Conservation (phyloP, 169 alveolate genomes). For the Plasmodium relictum region DNA sequence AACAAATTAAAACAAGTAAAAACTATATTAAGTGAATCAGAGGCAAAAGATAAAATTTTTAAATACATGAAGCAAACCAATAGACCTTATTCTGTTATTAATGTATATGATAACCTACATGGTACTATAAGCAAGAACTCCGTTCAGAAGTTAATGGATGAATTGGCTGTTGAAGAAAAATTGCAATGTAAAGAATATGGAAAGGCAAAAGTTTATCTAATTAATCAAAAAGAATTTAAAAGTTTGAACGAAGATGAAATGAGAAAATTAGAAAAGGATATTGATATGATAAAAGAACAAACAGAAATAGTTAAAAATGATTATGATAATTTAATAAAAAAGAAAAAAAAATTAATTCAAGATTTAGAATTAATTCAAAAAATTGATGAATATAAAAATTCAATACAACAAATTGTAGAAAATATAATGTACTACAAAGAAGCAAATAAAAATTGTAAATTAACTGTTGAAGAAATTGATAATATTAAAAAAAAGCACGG, state of each 20-base stretch:
- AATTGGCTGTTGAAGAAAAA: constrained; percentile 80
- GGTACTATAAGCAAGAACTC: constrained; percentile 81
- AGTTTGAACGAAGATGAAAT: constrained; percentile 45
- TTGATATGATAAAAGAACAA: constrained; percentile 33
- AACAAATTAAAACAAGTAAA: constrained; percentile 33
- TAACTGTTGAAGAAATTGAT: constrained; percentile 60
- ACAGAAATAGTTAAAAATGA: constrained; percentile 46
- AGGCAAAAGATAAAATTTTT: constrained; percentile 82
- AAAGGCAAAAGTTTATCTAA: constrained; percentile 86
- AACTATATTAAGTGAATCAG: constrained; percentile 34
- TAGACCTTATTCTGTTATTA: constrained; percentile 87
- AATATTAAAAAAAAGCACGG: constrained; percentile 63
- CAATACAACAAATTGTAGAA: constrained; percentile 24
- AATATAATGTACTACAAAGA: constrained; percentile 33
- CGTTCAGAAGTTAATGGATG: constrained; percentile 86
- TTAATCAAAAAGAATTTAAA: constrained; percentile 83
- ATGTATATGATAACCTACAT: constrained; percentile 86
- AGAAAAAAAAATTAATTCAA: constrained; percentile 48
- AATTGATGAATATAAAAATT: constrained; percentile 25
- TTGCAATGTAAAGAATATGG: constrained; percentile 88
- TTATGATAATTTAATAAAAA: constrained; percentile 39
- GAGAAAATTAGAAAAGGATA: constrained; percentile 40
- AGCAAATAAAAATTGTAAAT: constrained; percentile 47
- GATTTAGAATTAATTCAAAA: constrained; percentile 64
- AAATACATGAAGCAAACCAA: constrained; percentile 87